These are phyloP conservation scores for Amanita rimosa DNA, from an alignment of 768 basidiomycete species.

Conservation along the genomic window DNA sequence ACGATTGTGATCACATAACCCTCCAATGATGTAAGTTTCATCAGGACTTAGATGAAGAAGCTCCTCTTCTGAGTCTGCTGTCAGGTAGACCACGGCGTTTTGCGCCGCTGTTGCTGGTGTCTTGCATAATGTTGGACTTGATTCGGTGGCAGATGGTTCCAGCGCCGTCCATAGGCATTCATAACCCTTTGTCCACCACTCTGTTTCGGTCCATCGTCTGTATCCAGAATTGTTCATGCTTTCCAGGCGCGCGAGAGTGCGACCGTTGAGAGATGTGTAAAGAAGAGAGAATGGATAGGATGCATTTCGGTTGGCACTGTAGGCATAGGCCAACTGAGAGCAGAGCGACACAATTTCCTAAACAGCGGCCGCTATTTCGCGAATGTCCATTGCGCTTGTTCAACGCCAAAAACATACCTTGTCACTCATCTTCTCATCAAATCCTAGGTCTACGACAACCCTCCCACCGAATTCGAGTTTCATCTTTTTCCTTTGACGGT, in stretches of 20 bases:
- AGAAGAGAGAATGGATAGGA: conserved; percentile 61
- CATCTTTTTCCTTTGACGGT: conserved; percentile 28
- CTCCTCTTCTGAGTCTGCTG: conserved; percentile 87
- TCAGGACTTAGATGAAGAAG: conserved; percentile 71
- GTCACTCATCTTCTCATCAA: conserved; percentile 89
- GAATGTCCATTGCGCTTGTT: neutral
- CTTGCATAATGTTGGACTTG: no score
- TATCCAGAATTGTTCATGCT: conserved; percentile 54
- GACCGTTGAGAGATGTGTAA: conserved; percentile 73
- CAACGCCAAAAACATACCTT: conserved; percentile 44
- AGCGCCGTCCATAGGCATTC: conserved; percentile 47
- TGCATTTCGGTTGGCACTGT: conserved; percentile 76
- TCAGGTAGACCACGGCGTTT: conserved; percentile 75
- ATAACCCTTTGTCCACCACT: conserved; percentile 78
- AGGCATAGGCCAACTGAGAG: conserved; percentile 86
- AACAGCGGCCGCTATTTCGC: neutral
- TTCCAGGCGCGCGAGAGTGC: conserved; percentile 55
- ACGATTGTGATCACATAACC: conserved; percentile 91
- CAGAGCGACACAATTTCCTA: conserved; percentile 88
- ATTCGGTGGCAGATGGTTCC: neutral
- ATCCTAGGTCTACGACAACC: conserved; percentile 80
- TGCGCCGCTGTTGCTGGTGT: conserved; percentile 16
- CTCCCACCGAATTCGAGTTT: conserved; percentile 43
- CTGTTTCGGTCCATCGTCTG: conserved; percentile 68
- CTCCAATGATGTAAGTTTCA: conserved; percentile 91